Percentiles rank a stretch among this genome's conserved stretches.
Evolutionary conservation across 176 grass and related monocot genomes (phyloP).

Genomic region (Miscanthus lutarioriparius): DNA sequence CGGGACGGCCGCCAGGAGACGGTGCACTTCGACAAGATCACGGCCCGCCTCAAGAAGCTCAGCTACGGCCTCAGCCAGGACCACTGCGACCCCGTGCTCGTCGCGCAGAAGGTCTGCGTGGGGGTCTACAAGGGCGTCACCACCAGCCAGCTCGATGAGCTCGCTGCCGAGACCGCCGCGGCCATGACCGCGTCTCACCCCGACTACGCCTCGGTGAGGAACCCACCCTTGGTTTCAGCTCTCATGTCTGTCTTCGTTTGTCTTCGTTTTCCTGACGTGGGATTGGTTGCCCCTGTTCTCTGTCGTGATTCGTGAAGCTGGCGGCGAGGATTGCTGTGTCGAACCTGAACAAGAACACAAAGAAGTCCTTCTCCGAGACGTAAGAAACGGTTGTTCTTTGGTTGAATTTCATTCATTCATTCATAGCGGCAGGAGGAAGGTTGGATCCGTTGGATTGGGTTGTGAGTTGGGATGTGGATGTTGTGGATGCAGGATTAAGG

Average conservation of each 20-base stretch:
- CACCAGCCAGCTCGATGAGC: constrained; percentile 95
- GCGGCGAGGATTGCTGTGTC: constrained; percentile 94
- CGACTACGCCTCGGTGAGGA: constrained; percentile 81
- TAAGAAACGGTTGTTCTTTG: background rate
- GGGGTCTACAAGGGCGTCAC: constrained; percentile 98
- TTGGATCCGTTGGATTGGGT: background rate
- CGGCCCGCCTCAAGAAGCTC: constrained; percentile 93
- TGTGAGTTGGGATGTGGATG: background rate
- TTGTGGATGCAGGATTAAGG: constrained; percentile 70
- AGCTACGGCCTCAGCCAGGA: constrained; percentile 98
- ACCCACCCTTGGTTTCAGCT: background rate
- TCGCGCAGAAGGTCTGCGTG: constrained; percentile 90
- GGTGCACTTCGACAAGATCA: constrained; percentile 99
- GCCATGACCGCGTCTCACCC: constrained; percentile 89
- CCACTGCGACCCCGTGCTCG: constrained; percentile 89
- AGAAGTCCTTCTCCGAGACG: constrained; percentile 95
- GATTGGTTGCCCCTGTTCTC: background rate
- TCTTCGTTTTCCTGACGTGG: background rate
- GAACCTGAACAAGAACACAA: constrained; percentile 97
- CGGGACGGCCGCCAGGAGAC: constrained; percentile 82
- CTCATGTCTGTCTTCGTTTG: background rate
- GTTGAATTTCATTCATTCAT: background rate
- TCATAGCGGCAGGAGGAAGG: background rate
- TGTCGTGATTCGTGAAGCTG: constrained; percentile 41
- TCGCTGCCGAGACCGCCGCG: constrained; percentile 88